These are phyloP conservation scores for Stramenopiles sp. DNA, from an alignment of 352 stramenopile genomes.

Conservation along the genomic window DNA sequence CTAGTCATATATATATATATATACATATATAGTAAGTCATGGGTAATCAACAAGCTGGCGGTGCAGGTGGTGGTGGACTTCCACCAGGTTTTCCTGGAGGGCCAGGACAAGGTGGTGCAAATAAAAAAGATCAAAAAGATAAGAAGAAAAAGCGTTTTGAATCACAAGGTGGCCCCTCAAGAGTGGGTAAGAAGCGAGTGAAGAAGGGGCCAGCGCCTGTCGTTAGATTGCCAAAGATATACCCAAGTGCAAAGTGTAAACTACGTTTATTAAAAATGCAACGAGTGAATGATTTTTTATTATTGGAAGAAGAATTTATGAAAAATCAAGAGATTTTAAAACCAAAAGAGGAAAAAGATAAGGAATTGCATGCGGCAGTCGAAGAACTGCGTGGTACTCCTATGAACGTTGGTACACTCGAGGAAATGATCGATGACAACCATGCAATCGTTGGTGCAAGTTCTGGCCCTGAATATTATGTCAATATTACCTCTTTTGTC, in stretches of 20 bases:
- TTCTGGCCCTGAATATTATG: slow-evolving; percentile 97
- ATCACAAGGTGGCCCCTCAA: not conserved
- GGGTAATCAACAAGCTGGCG: slow-evolving; percentile 4
- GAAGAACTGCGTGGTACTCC: slow-evolving; percentile 94
- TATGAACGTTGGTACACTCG: slow-evolving; percentile 90
- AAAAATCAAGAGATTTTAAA: slow-evolving; percentile 99
- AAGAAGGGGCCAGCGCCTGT: slow-evolving; percentile 3
- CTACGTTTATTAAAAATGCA: slow-evolving; percentile 96
- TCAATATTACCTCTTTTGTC: slow-evolving; percentile 97
- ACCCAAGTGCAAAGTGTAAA: slow-evolving; percentile 96
- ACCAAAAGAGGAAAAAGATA: slow-evolving; percentile 94
- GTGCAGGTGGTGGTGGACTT: not conserved
- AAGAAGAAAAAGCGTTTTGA: slow-evolving; percentile 9
- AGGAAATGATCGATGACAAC: slow-evolving; percentile 99
- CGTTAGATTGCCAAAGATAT: not conserved
- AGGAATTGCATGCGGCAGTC: slow-evolving; percentile 82
- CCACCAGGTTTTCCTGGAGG: not conserved
- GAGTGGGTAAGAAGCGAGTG: not conserved
- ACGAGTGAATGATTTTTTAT: slow-evolving; percentile 97
- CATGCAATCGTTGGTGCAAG: slow-evolving; percentile 96
- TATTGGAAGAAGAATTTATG: slow-evolving; percentile 99
- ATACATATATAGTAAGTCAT: not conserved
- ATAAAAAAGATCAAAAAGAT: not conserved
- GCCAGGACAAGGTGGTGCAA: not conserved
- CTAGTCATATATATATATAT: too few relatives aligned